These are phyloP conservation scores for Brettanomyces sp. DNA, from an alignment of 805 yeast genomes.

Conservation along the genomic window DNA sequence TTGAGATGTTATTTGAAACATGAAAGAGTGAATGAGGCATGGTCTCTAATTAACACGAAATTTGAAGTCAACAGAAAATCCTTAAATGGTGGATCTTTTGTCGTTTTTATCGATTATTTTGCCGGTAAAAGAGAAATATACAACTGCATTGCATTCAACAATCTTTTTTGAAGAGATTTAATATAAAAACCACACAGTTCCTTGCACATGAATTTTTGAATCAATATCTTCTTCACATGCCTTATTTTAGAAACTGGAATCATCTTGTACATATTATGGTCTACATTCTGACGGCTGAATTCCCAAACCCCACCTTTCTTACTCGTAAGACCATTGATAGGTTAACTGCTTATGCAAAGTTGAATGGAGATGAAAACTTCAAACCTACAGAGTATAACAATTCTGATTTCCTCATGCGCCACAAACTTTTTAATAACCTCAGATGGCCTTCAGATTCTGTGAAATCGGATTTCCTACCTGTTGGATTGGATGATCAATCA, in stretches of 20 bases:
- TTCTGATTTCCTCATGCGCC: constrained; percentile 8
- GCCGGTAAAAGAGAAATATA: constrained; percentile 12
- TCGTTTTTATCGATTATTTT: constrained; percentile 14
- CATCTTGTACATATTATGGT: constrained; percentile 11
- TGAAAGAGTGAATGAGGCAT: constrained; percentile 11
- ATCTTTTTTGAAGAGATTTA: constrained; percentile 11
- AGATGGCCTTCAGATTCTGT: constrained; percentile 9
- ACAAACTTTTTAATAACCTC: constrained; percentile 8
- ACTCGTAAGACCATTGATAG: constrained; percentile 1
- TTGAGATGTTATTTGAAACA: constrained; percentile 11
- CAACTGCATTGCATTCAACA: constrained; percentile 17
- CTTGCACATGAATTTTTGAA: constrained; percentile 13
- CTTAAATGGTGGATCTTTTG: constrained; percentile 14
- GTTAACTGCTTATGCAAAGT: constrained; percentile 14
- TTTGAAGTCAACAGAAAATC: neutral
- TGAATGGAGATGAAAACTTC: constrained; percentile 15
- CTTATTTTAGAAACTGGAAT: constrained; percentile 20
- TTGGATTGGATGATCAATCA: constrained; percentile 7
- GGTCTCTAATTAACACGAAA: constrained; percentile 6
- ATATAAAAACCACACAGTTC: constrained; percentile 5
- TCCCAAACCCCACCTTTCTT: constrained; percentile 6
- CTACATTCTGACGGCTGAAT: constrained; percentile 4
- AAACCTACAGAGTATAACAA: constrained; percentile 7
- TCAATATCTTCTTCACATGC: constrained; percentile 10
- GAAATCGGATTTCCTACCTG: constrained; percentile 2